Evolutionary conservation across 148 eudicot species (phyloP).

Genomic region (Vaccinium corymbosum): DNA sequence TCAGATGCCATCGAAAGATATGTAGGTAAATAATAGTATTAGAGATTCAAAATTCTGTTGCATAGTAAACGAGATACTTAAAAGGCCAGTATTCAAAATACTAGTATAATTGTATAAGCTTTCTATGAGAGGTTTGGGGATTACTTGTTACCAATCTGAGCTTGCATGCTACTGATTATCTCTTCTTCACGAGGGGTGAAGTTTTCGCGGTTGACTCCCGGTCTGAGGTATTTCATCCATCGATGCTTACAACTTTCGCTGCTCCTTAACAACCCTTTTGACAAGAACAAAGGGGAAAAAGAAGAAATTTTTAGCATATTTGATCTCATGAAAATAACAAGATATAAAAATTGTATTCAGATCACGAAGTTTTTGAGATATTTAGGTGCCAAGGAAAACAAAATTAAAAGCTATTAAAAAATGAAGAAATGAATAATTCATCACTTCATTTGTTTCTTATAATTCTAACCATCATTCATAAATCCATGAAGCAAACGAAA

Average conservation of each 20-base stretch:
- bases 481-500: background rate
- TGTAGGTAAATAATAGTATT: background rate
- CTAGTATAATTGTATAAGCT: background rate
- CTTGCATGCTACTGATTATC: slow-evolving; percentile 50
- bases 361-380: background rate
- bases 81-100: background rate
- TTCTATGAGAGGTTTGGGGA: background rate
- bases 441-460: too few relatives aligned
- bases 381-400: background rate
- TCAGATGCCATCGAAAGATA: background rate
- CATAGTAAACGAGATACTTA: background rate
- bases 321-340: background rate
- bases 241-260: slow-evolving; percentile 57
- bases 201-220: slow-evolving; percentile 51
- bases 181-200: slow-evolving; percentile 52
- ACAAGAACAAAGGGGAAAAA: background rate
- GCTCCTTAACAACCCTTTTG: slow-evolving; percentile 47
- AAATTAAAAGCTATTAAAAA: too few relatives aligned
- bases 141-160: slow-evolving; percentile 46
- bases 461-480: background rate
- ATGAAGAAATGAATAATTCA: too few relatives aligned
- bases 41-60: background rate
- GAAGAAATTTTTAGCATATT: background rate
- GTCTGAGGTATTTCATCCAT: slow-evolving; percentile 56
- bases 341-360: background rate